Base-by-base conservation (phyloP, 306 rosid species). In the Rubus idaeus region DNA sequence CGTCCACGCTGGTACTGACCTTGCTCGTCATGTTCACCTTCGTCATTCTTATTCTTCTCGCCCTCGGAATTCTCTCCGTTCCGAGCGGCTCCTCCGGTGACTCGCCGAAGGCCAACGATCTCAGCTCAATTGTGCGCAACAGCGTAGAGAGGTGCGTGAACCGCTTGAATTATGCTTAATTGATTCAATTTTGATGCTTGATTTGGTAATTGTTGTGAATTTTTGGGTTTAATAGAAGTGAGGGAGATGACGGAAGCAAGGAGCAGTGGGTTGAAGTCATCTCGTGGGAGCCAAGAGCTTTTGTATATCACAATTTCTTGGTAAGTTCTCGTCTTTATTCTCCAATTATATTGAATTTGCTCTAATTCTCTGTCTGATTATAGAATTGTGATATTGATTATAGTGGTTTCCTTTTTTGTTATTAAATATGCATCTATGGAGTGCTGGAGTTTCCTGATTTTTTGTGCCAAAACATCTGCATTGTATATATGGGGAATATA, bases 221-320 rank as follows among this genome's bases (percentile, higher is more conserved):
- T 41, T 13, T 51, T 35, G 76, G 35, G 55, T 37, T 62, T 8
- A 10, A 8, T 73, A 89, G 90, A 55, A 76, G 6, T 64, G 79
- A 79, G 1, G 79, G 9, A 47, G 97, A 86, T 1, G 88, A 92
- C 2, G 90, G 86, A 49, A 80, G 63, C 14, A 83, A 83, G 42
- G 98, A 92, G 56, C 80, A 81, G 79, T 96, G 99, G 99, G 96
- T 91, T 50, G 99, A 96, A 88, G 82, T 89, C 30, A 61, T 96
- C 75, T 96, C 99, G 0, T 96, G 99, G 99, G 98, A 96, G 90
- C 99, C 99, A 51, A 81, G 99, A 87, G 98, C 99, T 57, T 88
- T 92, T 74, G 86, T 96, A 8, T 96, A 91, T 81, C 99, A 96
- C 44, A 96, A 92, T 79, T 92, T 96, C 83, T 82, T 96, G 96